Evolutionary conservation across 169 alveolate genomes (phyloP), one percentile per base, ranked within the genome.

Genomic region (Eimeria sp.): DNA sequence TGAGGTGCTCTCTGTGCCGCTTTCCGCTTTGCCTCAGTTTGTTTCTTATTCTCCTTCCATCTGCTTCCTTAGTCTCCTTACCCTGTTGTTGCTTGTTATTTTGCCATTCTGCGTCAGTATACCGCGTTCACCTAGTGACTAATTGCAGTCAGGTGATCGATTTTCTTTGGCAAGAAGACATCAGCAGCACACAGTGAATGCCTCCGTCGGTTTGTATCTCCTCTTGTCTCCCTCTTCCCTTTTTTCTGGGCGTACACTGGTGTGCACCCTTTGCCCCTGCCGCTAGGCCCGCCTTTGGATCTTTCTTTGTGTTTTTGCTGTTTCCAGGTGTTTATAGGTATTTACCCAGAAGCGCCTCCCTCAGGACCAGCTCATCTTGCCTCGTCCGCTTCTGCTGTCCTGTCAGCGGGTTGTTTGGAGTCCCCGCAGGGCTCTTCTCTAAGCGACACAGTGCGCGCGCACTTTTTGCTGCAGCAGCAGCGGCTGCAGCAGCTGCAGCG

Each of bases 401-500:
- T 57, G 16, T 49, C 67, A 20, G 58, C 14, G 9, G 30, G 51
- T 18, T 1, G 58, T 5, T 34, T 49, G 34, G 82, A 25, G n/a
- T 30, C 18, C 61, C 65, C 93, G 1, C 40, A 47, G 43, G 51
- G 78, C 82, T 49, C 73, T 30, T 83, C 91, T 4, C 9, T 83
- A 54, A 30, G 47, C 57, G 93, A 86, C 34, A 63, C 49, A 13
- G 93, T 47, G 65, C 93, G 80, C 47, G 7, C 14, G 82, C 93
- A 86, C 47, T 63, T 49, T 43, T 5, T n/a, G 61, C 70, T 49
- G 93, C 93, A 86, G 93, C 93, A 86, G 82, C 80, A 57, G 25
- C 30, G 93, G 65, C 75, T 86, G 93, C 93, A 86, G 80, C 93
- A 63, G 80, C 80, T 86, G 58, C 65, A 47, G 82, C 75, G 93